A percentile compares a stretch with the other conserved stretches of the same genome.
Evolutionary conservation across 2,329 filamentous ascomycete genomes (phyloP).

Genomic region (Verticillium longisporum): DNA sequence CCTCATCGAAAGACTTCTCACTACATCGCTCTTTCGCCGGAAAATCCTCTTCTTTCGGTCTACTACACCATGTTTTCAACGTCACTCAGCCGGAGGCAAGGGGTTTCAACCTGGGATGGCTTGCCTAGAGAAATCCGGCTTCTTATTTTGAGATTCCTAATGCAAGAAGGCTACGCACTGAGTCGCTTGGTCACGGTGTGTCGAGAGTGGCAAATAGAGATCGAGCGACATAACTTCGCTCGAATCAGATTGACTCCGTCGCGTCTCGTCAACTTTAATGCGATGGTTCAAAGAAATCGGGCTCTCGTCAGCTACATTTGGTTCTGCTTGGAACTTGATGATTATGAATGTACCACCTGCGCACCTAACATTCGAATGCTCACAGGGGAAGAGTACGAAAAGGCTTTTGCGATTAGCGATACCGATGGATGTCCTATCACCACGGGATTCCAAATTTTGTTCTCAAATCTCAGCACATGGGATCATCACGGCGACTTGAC

Average conservation of each 20-base stretch:
- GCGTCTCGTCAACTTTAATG: conserved; percentile 18
- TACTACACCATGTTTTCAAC: not conserved
- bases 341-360: conserved; percentile 19
- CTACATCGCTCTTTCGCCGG: too few species aligned
- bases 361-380: not conserved
- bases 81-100: not conserved
- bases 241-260: conserved; percentile 20
- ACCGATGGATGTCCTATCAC: conserved; percentile 11
- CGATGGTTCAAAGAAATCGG: conserved; percentile 20
- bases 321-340: conserved; percentile 21
- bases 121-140: conserved; percentile 17
- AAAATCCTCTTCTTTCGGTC: too few species aligned
- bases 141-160: conserved; percentile 15
- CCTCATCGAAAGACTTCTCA: too few species aligned
- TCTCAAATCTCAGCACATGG: conserved; percentile 20
- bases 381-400: not conserved
- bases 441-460: conserved; percentile 13
- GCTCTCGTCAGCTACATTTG: conserved; percentile 19
- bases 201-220: conserved; percentile 20
- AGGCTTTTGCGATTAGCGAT: conserved; percentile 7
- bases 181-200: conserved; percentile 20
- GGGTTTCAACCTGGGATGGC: conserved; percentile 8
- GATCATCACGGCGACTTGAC: conserved; percentile 15
- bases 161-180: conserved; percentile 15
- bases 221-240: conserved; percentile 22